Percentiles rank a stretch among this genome's conserved stretches.
These are phyloP conservation scores for Phialophora expanda DNA, from an alignment of 2,329 filamentous ascomycete genomes.

Conservation along the genomic window DNA sequence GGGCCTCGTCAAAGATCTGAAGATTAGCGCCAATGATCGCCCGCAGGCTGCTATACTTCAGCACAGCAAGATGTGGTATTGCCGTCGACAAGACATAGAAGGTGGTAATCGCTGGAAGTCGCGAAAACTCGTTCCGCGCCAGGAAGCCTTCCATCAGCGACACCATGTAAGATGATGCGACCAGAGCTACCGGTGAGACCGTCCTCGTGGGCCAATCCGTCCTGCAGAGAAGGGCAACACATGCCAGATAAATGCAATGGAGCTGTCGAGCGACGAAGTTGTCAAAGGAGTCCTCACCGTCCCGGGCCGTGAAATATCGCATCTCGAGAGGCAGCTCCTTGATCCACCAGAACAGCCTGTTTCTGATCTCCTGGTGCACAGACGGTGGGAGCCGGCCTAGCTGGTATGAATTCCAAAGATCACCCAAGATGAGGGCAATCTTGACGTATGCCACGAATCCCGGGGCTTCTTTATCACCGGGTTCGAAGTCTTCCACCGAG, in stretches of 20 bases:
- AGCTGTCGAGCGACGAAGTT: background rate
- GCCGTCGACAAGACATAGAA: background rate
- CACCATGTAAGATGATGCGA: slow-evolving; percentile 9
- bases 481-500: slow-evolving; percentile 8
- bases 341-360: background rate
- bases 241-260: background rate
- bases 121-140: slow-evolving; percentile 4
- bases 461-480: slow-evolving; percentile 4
- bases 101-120: slow-evolving; percentile 9
- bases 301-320: background rate
- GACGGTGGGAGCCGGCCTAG: background rate
- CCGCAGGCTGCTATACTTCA: background rate
- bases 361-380: background rate
- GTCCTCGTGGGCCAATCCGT: background rate
- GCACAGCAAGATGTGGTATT: background rate
- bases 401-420: background rate
- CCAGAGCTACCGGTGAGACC: slow-evolving; percentile 12
- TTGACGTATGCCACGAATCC: slow-evolving; percentile 1
- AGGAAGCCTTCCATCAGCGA: slow-evolving; percentile 13
- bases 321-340: background rate
- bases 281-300: background rate
- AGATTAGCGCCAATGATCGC: background rate
- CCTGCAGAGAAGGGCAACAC: background rate
- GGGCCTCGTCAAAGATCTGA: background rate
- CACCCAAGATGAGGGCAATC: background rate